Evolutionary conservation across 208 protist species (phyloP), one percentile per base, ranked within the genome.

Genomic region (Trypanosoma theileri): DNA sequence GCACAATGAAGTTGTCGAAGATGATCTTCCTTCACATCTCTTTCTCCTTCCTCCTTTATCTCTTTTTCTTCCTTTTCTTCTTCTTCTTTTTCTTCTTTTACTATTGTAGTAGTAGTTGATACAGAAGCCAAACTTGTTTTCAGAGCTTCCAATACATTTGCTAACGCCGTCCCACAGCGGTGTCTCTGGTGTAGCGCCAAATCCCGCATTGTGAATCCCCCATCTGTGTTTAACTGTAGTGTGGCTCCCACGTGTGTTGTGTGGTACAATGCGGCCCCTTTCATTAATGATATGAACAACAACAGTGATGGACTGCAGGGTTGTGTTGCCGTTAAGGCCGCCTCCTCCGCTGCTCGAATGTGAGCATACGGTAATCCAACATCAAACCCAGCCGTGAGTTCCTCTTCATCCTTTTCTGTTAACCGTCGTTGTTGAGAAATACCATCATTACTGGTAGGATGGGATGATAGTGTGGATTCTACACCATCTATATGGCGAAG

Each of bases 351-450:
- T 1, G 82, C 80, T 21, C 77, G 66, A 17, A 91, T 58, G 54
- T 91, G 85, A 19, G 73, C 74, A 62, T 88, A 86, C 7, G 85
- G 78, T 8, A 91, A 71, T 7, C 85, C 85, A 40, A 88, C 85
- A 56, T 88, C 80, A 57, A 82, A 81, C 31, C 71, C 76, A 13
- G 80, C 65, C 3, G 50, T 65, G 22, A 14, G 48, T 68, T 61
- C 61, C 28, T 52, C 41, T 4, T 70, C 61, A 21, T 70, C 75
- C 26, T 78, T 73, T 63, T 71, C 59, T 14, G 58, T 65, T 63
- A 60, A 35, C 53, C 57, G 9, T 35, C 62, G 16, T 7, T 57
- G 52, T 28, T 28, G 10, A 51, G 10, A 52, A 52, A 45, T 19
- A 51, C 14, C 11, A 48, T 11, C 11, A 48, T 48, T 48, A 48